Evolutionary conservation across 768 basidiomycete species (phyloP).

Genomic region (Mycena kentingensis): DNA sequence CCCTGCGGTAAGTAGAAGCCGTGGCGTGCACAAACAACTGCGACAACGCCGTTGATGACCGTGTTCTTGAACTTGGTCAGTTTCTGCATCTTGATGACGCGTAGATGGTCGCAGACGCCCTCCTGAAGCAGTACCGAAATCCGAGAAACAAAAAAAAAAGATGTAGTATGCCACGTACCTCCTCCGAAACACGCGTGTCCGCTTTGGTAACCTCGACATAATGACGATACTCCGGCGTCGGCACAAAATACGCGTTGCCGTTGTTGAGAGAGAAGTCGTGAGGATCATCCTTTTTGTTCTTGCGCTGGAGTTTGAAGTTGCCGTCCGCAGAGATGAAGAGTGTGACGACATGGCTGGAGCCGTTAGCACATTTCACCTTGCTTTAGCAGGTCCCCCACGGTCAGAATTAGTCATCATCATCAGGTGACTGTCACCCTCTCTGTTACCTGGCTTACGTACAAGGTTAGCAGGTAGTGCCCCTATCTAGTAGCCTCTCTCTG

Average conservation of each 20-base stretch:
- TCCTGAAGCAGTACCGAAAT: not conserved
- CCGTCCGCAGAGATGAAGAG: slow-evolving; percentile 32
- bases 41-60: slow-evolving; percentile 31
- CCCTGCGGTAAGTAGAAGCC: slow-evolving; percentile 27
- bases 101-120: slow-evolving; percentile 28
- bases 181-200: not conserved
- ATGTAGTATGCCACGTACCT: not conserved
- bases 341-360: slow-evolving; percentile 28
- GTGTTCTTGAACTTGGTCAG: slow-evolving; percentile 30
- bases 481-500: too few species aligned
- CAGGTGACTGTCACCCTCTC: too few species aligned
- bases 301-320: slow-evolving; percentile 28
- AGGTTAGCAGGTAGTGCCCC: too few species aligned
- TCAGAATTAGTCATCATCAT: too few species aligned
- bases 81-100: slow-evolving; percentile 30
- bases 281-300: slow-evolving; percentile 31
- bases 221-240: slow-evolving; percentile 12
- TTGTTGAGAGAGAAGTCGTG: slow-evolving; percentile 31
- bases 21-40: slow-evolving; percentile 32
- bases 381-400: too few species aligned
- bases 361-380: too few species aligned
- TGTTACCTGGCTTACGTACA: too few species aligned
- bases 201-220: slow-evolving; percentile 18
- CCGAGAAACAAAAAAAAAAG: not conserved
- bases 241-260: slow-evolving; percentile 30